phyloP scores from a whole-genome alignment of 345 rosid species.

The Gossypium sturtianum region DNA sequence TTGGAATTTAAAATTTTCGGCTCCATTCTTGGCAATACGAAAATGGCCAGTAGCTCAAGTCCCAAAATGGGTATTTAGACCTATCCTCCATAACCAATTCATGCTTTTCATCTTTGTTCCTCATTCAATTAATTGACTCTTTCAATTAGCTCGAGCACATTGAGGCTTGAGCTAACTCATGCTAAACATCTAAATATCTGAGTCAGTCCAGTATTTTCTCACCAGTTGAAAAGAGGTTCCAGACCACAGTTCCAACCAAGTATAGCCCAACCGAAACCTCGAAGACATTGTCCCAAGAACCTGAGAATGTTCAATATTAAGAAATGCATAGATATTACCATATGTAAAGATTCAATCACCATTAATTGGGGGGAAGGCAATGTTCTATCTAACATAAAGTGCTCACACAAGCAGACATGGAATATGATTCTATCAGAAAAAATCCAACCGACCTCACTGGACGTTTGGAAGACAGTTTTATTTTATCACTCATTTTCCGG shows the following conservation, averaged over 20 bases:
- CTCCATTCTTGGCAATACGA: conserved; percentile 12
- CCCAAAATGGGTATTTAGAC: conserved; percentile 1
- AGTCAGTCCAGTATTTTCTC: conserved; percentile 73
- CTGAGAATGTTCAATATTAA: conserved; percentile 28
- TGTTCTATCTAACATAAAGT: background rate
- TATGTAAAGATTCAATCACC: background rate
- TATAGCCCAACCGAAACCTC: conserved; percentile 82
- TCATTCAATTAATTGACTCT: conserved; percentile 5
- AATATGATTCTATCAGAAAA: background rate
- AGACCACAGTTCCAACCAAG: conserved; percentile 72
- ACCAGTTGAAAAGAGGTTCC: conserved; percentile 87
- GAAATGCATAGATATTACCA: background rate
- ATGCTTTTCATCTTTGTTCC: background rate
- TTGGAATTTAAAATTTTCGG: background rate
- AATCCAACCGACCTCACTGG: background rate
- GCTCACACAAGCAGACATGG: background rate
- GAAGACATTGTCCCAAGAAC: conserved; percentile 96
- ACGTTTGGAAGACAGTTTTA: background rate
- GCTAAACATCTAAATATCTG: conserved; percentile 10
- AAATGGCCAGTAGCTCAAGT: conserved; percentile 14
- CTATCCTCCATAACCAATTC: background rate
- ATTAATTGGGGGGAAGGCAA: background rate
- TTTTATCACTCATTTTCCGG: background rate
- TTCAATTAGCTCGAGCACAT: conserved; percentile 12
- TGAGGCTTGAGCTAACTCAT: conserved; percentile 6